A percentile compares a stretch with the other conserved stretches of the same genome.
phyloP scores from a whole-genome alignment of 2,329 filamentous ascomycete species.

The Penicillium digitatum region DNA sequence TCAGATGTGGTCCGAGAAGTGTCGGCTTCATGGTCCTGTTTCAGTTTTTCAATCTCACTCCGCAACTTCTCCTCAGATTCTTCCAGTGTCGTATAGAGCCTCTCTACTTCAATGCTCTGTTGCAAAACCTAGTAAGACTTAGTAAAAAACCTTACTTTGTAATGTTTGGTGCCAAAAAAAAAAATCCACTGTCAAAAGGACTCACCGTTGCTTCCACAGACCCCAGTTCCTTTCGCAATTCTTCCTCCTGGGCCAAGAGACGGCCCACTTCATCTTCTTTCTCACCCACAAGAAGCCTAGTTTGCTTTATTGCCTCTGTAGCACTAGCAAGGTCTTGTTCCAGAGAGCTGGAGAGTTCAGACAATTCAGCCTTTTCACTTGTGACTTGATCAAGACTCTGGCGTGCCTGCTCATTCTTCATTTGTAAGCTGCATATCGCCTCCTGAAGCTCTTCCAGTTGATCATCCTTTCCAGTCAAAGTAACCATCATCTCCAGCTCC shows the following conservation, averaged over 20 bases:
- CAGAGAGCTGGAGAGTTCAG: slow-evolving; percentile 23
- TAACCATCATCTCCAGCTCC: slow-evolving; percentile 45
- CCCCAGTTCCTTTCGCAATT: slow-evolving; percentile 15
- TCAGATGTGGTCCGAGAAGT: slow-evolving; percentile 19
- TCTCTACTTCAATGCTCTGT: slow-evolving; percentile 21
- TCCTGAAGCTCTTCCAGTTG: slow-evolving; percentile 42
- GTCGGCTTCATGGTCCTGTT: slow-evolving; percentile 21
- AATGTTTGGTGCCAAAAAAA: background rate
- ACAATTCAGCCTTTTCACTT: slow-evolving; percentile 23
- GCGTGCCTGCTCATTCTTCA: slow-evolving; percentile 21
- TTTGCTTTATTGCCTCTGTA: slow-evolving; percentile 22
- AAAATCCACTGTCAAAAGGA: background rate
- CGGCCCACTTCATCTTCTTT: slow-evolving; percentile 27
- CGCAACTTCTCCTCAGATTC: slow-evolving; percentile 20
- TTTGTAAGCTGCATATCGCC: slow-evolving; percentile 26
- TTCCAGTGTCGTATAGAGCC: slow-evolving; percentile 20
- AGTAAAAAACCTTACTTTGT: background rate
- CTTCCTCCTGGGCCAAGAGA: slow-evolving; percentile 21
- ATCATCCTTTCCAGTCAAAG: slow-evolving; percentile 45
- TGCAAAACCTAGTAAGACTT: slow-evolving; percentile 23
- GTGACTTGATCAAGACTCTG: slow-evolving; percentile 21
- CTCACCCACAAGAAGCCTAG: slow-evolving; percentile 16
- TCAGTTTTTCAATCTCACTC: slow-evolving; percentile 19
- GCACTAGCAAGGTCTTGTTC: slow-evolving; percentile 25
- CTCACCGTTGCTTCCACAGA: slow-evolving; percentile 25